These are phyloP conservation scores for Penicillium cosmopolitanum DNA, from an alignment of 495 filamentous ascomycete genomes.

Conservation along the genomic window DNA sequence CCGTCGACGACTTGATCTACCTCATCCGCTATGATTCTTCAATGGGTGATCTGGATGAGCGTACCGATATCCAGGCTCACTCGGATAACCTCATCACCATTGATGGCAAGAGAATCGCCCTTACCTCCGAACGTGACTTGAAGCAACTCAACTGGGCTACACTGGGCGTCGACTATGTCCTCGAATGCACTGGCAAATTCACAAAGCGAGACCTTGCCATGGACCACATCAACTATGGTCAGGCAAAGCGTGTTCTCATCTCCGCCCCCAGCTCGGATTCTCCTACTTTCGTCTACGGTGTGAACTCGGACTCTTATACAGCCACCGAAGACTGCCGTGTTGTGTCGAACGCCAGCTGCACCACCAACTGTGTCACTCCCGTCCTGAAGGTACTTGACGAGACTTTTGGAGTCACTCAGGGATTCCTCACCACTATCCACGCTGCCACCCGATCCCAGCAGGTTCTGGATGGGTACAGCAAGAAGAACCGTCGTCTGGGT, in stretches of 20 bases:
- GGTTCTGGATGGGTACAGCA: conserved; percentile 43
- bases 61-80: conserved; percentile 30
- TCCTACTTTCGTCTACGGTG: conserved; percentile 41
- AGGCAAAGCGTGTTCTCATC: conserved; percentile 40
- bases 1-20: conserved; percentile 41
- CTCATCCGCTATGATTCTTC: conserved; percentile 44
- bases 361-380: conserved; percentile 41
- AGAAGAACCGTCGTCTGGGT: conserved; percentile 43
- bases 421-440: conserved; percentile 40
- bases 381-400: conserved; percentile 39
- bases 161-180: conserved; percentile 38
- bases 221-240: conserved; percentile 35
- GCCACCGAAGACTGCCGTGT: conserved; percentile 31
- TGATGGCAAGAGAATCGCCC: conserved; percentile 29
- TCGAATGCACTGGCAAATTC: conserved; percentile 44
- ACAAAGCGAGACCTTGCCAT: conserved; percentile 37
- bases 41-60: conserved; percentile 35
- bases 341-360: conserved; percentile 41
- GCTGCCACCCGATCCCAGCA: conserved; percentile 42
- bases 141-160: conserved; percentile 39
- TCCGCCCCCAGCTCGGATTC: conserved; percentile 41
- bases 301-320: conserved; percentile 34
- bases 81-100: conserved; percentile 35
- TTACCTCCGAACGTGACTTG: conserved; percentile 41
- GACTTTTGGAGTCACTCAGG: conserved; percentile 36